These are phyloP conservation scores for Paraurostyla sp. DNA, from an alignment of 73 alveolate genomes.

Conservation along the genomic window DNA sequence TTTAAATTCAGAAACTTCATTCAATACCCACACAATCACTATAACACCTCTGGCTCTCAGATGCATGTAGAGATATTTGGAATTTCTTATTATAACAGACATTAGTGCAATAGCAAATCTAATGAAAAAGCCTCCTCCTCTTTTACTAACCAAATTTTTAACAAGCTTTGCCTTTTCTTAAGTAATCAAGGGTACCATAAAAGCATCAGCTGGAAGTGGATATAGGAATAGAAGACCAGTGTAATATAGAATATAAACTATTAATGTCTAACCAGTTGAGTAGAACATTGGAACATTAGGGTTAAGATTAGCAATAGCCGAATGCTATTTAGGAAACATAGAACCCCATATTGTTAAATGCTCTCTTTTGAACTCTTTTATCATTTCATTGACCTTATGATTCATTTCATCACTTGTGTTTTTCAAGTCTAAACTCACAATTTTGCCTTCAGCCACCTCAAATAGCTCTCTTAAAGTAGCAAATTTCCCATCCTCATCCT, in stretches of 20 bases:
- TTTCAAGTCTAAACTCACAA: constrained; percentile 66
- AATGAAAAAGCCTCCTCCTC: background rate
- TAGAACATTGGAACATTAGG: constrained; percentile 48
- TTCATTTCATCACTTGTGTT: constrained; percentile 37
- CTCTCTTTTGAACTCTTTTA: constrained; percentile 64
- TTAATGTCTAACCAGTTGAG: constrained; percentile 22
- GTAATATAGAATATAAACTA: constrained; percentile 27
- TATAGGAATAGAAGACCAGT: constrained; percentile 56
- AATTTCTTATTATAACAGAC: constrained; percentile 22
- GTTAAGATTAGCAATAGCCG: background rate
- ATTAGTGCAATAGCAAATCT: background rate
- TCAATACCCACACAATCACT: constrained; percentile 73
- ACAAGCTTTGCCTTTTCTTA: background rate
- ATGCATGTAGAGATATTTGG: constrained; percentile 69
- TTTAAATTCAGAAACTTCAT: constrained; percentile 53
- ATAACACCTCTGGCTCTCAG: constrained; percentile 64
- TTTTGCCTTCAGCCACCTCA: constrained; percentile 14
- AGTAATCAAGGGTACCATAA: constrained; percentile 62
- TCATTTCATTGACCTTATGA: constrained; percentile 55
- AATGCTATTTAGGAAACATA: constrained; percentile 27
- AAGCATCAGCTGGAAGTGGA: constrained; percentile 57
- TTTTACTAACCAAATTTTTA: background rate
- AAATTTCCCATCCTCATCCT: constrained; percentile 64
- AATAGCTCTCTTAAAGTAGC: constrained; percentile 63
- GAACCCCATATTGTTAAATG: constrained; percentile 72